Base-by-base conservation (phyloP, 345 rosid species). In the Punica granatum region DNA sequence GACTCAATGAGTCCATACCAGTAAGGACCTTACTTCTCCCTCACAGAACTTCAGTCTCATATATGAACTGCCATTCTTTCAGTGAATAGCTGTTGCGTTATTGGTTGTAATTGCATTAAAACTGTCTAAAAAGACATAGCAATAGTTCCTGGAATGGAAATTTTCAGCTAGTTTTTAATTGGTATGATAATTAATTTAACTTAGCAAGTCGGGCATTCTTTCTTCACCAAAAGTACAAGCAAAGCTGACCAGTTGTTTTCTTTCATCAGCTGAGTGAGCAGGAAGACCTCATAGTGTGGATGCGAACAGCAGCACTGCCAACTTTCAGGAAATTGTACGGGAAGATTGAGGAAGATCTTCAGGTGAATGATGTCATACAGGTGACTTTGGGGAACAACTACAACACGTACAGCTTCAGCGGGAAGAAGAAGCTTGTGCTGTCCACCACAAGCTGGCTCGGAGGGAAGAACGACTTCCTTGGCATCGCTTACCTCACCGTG, bases 251-350 rank as follows among this genome's bases (percentile, higher is more conserved):
- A 12, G 19, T 16, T 12, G 16, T 16, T 4, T 4, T 60, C 34
- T 54, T 54, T 15, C 37, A 68, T 34, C 86, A 92, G 98, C 83
- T 94, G 80, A 92, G 92, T 68, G 74, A 89, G 74, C 99, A 94
- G 69, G 99, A 94, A 76, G 85, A 88, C 78, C 98, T 94, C 67
- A 89, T 94, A 4, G 99, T 94, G 62, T 92, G 98, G 99, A 94
- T 94, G 99, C 85, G 98, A 77, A 94, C 99, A n/a, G 99, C 99
- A 71, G 99, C 99, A 14, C 82, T 91, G 76, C 99, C 98, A 65
- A 94, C 99, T 64, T 94, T 94, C 76, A 89, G 98, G 74, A 94
- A 94, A 80, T 79, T 94, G 71, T 91, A 91, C 42, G 99, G 98
- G 67, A 91, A 82, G 88, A 92, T 94, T 77, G 99, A 94, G 82